Evolutionary conservation across 768 basidiomycete species (phyloP).

Genomic region (Tricholoma sp.): DNA sequence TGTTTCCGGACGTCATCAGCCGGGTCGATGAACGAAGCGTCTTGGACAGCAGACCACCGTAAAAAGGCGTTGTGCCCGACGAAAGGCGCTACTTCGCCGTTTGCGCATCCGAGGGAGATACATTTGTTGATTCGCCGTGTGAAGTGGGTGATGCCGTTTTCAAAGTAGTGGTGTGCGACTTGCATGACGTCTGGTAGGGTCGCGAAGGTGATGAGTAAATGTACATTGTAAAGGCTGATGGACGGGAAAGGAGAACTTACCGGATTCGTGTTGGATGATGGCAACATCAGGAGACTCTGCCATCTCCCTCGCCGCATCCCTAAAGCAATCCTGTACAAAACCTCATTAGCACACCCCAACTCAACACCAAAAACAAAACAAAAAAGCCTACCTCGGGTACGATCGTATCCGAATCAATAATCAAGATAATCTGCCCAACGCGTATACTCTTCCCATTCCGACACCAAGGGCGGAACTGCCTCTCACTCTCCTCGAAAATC

Average conservation of each 20-base stretch:
- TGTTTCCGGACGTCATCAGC: conserved; percentile 60
- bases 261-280: conserved; percentile 87
- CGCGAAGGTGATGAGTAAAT: not conserved
- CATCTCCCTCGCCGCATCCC: conserved; percentile 86
- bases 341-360: not conserved
- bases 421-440: conserved; percentile 73
- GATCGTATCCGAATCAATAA: conserved; percentile 76
- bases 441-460: conserved; percentile 70
- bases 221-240: not conserved
- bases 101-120: conserved; percentile 73
- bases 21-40: conserved; percentile 67
- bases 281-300: conserved; percentile 71
- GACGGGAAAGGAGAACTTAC: conserved; percentile 22
- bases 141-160: conserved; percentile 87
- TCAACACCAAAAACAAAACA: not conserved
- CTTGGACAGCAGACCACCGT: conserved; percentile 83
- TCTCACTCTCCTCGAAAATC: conserved; percentile 52
- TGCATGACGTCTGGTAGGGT: conserved; percentile 66
- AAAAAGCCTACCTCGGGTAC: conserved; percentile 53
- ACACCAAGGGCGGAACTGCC: conserved; percentile 62
- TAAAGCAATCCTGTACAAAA: conserved; percentile 62
- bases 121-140: conserved; percentile 83
- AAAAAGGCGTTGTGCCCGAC: conserved; percentile 87
- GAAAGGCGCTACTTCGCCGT: conserved; percentile 79
- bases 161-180: conserved; percentile 84